Evolutionary conservation across 1,139 yeast species (phyloP).

Genomic region (Suhomyces bokatorum): DNA sequence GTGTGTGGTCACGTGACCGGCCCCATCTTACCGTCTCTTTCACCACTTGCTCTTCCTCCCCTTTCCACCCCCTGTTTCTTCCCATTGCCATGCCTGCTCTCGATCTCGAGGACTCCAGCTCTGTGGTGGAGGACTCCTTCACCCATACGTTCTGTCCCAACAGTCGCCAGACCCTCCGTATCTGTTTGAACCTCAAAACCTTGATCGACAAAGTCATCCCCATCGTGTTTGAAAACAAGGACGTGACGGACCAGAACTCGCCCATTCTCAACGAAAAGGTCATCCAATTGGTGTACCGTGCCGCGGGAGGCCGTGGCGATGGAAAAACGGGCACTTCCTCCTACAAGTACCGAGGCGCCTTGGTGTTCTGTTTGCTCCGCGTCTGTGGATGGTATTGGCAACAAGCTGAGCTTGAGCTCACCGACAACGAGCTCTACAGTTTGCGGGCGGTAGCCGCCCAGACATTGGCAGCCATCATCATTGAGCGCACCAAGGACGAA

Average conservation of each 20-base stretch:
- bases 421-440: constrained; percentile 63
- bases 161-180: constrained; percentile 68
- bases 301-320: constrained; percentile 80
- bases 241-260: constrained; percentile 58
- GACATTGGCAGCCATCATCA: constrained; percentile 64
- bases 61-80: neutral
- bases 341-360: constrained; percentile 62
- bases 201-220: constrained; percentile 74
- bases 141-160: constrained; percentile 44
- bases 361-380: constrained; percentile 68
- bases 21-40: neutral
- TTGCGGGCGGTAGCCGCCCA: constrained; percentile 72
- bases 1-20: neutral
- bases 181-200: constrained; percentile 70
- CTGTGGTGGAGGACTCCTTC: constrained; percentile 5
- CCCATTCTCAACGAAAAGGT: constrained; percentile 62
- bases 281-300: constrained; percentile 58
- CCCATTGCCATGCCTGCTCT: constrained; percentile 3
- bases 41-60: neutral
- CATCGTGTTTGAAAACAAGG: constrained; percentile 52
- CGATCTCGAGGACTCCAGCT: constrained; percentile 9
- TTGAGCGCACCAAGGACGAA: constrained; percentile 58
- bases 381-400: constrained; percentile 80
- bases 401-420: constrained; percentile 59
- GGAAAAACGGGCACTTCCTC: constrained; percentile 59